Evolutionary conservation across 257 asterid species (phyloP), one percentile per base, ranked within the genome.

Genomic region (Nicotiana otophora): DNA sequence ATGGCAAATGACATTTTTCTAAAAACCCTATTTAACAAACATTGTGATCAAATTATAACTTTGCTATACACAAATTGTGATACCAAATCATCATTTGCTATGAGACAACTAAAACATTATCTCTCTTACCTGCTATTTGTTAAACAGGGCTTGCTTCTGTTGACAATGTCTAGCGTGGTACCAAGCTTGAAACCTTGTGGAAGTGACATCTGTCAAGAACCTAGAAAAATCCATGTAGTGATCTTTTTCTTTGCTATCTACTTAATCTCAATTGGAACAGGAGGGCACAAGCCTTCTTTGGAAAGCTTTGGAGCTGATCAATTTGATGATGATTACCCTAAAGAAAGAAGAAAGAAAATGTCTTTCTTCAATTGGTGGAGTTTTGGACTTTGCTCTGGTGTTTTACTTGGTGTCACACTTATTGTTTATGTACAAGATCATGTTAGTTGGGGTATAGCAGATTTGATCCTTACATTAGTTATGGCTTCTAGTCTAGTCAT

Each of bases 341-440:
- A 51, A 6, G 91, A 90, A 82, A 92, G 86, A 82, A 85, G 55
- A 39, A 90, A 89, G 0, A 93, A 93, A 84, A 87, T 91, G 58
- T 91, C 96, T 10, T 93, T 93, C 87, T 93, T 93, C 91, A 93
- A 93, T 83, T 93, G 96, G 97, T 93, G 97, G 97, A 91, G 92
- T 86, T 87, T 90, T 66, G 97, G 97, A 7, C 87, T 91, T 39
- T 94, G 91, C 10, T 61, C 67, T 66, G 97, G 94, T 62, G 94
- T 94, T 84, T 86, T 93, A 26, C 20, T 90, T 1, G 91, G 96
- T 15, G 78, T 91, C 17, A 69, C 92, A 75, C 93, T 91, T 72
- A 93, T 90, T 26, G 91, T 93, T 67, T 93, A 93, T 86, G 92
- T 93, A 36, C 90, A 93, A 86, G 96, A 90, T 7, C 82, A 86